Conservation (phyloP, 257 asterid genomes). For the Solanum ossicruentum region DNA sequence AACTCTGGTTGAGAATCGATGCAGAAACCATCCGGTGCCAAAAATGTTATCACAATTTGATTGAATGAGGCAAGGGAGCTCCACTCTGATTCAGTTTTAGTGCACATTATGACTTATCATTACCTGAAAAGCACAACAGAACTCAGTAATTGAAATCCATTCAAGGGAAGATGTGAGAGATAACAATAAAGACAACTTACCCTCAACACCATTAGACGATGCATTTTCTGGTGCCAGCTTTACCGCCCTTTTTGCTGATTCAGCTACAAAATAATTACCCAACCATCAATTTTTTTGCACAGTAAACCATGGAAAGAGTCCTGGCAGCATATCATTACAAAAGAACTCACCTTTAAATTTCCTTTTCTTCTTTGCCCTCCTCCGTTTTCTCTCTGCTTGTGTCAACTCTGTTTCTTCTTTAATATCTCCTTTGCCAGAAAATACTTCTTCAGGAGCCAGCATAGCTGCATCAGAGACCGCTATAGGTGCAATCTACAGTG, state of each 20-base stretch:
- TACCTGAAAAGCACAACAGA: conserved; percentile 19
- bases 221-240: conserved; percentile 28
- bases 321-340: not conserved
- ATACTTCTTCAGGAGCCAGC: conserved; percentile 99
- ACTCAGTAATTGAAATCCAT: not conserved
- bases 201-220: conserved; percentile 12
- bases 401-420: conserved; percentile 90
- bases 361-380: conserved; percentile 88
- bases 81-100: not conserved
- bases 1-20: not conserved
- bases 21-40: not conserved
- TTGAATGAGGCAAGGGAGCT: not conserved
- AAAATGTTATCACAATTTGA: not conserved
- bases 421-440: conserved; percentile 78
- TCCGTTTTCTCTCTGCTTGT: conserved; percentile 73
- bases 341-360: conserved; percentile 53
- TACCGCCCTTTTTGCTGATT: conserved; percentile 26
- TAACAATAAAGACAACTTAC: conserved; percentile 17
- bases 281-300: not conserved
- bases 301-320: not conserved
- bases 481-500: conserved; percentile 72
- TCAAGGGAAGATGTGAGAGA: not conserved
- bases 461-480: conserved; percentile 96
- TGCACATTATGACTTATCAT: conserved; percentile 21
- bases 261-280: conserved; percentile 33